Evolutionary conservation across 768 basidiomycete species (phyloP), one percentile per base, ranked within the genome.

Genomic region (Leccinum uliginosum): DNA sequence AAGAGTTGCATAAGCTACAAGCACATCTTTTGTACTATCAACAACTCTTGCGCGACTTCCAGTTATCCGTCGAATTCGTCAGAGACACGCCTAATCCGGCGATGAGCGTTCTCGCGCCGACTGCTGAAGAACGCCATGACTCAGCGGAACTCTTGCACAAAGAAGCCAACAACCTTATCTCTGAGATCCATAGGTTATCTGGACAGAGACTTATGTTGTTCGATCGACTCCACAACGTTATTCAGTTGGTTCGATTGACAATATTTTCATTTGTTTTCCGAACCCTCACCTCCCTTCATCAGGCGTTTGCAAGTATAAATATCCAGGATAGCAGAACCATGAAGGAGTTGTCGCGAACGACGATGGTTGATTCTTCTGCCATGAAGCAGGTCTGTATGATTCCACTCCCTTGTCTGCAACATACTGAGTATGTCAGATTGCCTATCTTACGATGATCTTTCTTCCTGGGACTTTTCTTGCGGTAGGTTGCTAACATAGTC

Each of bases 271-370:
- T 34, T 50, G 2, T 50, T 19, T 6, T 50, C 15, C 30, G 19
- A 27, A 11, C 46, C 19, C 43, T 59, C 17, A 62, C 40, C 11
- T 6, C 7, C 9, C 12, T 54, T 44, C 32, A 27, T 14, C 56
- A 85, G 84, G 83, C 81, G 6, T 86, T 86, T 65, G 80, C 80
- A 53, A 79, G 73, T 47, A 80, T 84, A 4, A 84, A 80, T 55
- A 81, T 85, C 29, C 62, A 61, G 3, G 83, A 86, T 55, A 82
- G 78, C 63, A 74, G 66, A 55, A 72, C 73, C 10, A 83, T 82
- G 80, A 69, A 78, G 48, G 52, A 67, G 43, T 74, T 86, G 71
- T 83, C 83, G 2, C 64, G 72, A 55, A 73, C 74, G 3, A 69
- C 80, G 6, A 66, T 78, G 45, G 62, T 70, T 9, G 78, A 77